Conservation (phyloP, 164 flowering plant genomes). For the Platanus orientalis region DNA sequence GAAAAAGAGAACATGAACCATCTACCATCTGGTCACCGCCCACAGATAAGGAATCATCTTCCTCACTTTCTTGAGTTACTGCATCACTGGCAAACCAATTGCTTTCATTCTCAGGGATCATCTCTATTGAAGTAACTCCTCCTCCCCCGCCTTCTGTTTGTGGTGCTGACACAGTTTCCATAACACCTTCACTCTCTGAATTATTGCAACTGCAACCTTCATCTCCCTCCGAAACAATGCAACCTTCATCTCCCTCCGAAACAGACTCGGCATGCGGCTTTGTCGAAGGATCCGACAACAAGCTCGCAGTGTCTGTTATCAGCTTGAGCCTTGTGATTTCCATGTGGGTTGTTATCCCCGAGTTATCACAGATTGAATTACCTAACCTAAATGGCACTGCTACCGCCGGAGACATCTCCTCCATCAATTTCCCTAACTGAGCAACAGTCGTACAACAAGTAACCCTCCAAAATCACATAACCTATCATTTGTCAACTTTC, state of each 20-base stretch:
- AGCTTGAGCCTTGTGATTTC: constrained; percentile 43
- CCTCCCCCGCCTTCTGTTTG: constrained; percentile 16
- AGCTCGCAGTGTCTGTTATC: constrained; percentile 35
- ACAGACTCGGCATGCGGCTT: constrained; percentile 14
- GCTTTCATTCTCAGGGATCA: constrained; percentile 29
- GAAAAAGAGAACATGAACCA: constrained; percentile 54
- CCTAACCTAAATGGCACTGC: constrained; percentile 44
- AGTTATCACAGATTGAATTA: constrained; percentile 34
- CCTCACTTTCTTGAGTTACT: constrained; percentile 39
- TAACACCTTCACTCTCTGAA: constrained; percentile 6
- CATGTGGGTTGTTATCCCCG: constrained; percentile 22
- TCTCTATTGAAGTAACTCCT: constrained; percentile 22
- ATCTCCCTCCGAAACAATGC: too few relatives aligned
- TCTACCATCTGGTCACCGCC: constrained; percentile 54
- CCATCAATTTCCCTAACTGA: constrained; percentile 37
- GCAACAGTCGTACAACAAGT: background rate
- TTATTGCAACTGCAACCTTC: constrained; percentile 11
- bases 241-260: constrained; percentile 17
- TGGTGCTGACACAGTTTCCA: too few relatives aligned
- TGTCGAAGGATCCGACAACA: constrained; percentile 25
- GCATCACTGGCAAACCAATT: constrained; percentile 29
- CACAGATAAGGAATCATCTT: constrained; percentile 53
- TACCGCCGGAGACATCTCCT: constrained; percentile 43
- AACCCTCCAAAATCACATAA: constrained; percentile 17
- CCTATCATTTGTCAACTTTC: constrained; percentile 22